Evolutionary conservation across 2,329 filamentous ascomycete species (phyloP), one percentile per base, ranked within the genome.

Genomic region (Fusarium sp.): DNA sequence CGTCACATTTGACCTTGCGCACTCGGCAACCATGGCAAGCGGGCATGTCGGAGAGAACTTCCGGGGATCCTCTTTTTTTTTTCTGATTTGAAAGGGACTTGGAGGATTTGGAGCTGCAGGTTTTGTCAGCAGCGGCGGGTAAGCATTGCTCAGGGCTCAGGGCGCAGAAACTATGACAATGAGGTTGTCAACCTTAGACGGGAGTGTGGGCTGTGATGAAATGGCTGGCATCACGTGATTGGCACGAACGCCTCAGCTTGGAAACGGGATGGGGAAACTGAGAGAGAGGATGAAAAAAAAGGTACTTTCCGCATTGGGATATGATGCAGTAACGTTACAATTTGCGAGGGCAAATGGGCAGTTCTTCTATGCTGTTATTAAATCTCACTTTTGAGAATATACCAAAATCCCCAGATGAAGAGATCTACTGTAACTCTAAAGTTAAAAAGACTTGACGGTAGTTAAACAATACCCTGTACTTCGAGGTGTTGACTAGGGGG

Each of bases 1-100:
- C 74, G 60, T 78, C 76, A 67, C 76, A 78, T 56, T 71, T 77
- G 59, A 78, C 76, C 71, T 78, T 78, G 57, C 76, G 76, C 35
- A 77, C 67, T 47, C 76, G 76, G 54, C 76, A 78, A 54, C 72
- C 69, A 64, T 77, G 76, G 18, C 76, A 78, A 34, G 76, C 76
- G 40, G 71, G 71, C 71, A 73, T 73, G 24, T 50, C 24, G 27
- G 13, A 35, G 27, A 20, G n/a, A 14, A 14, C n/a, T 31, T n/a
- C 24, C 18, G 37, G n/a, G n/a, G 40, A 16, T 40, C 31, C 31
- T 34, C 13, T 34, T 34, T 34, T 34, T 34, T 14, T 27, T 60
- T 47, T 20, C 20, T n/a, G 40, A 20, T 16, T 22, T n/a, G 29
- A 13, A 29, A 29, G 29, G n/a, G 38, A 5, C 38, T 47, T 47